Conservation (phyloP, 2,329 filamentous ascomycete species). For the Penicillium sp. region DNA sequence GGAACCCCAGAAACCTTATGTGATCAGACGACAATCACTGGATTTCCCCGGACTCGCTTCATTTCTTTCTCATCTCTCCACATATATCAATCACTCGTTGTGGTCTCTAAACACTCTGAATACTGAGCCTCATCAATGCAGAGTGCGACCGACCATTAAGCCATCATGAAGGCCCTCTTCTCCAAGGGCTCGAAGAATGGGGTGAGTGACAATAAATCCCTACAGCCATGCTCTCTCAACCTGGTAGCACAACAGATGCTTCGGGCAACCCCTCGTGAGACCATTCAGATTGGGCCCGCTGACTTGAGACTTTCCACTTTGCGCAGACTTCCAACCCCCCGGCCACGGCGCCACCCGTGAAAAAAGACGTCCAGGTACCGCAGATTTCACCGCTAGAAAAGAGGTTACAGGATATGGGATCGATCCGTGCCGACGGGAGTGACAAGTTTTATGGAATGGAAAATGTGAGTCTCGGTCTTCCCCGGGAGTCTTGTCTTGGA, state of each 20-base stretch:
- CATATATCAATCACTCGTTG: not conserved
- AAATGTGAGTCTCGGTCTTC: conserved; percentile 68
- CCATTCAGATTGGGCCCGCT: conserved; percentile 17
- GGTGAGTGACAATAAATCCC: conserved; percentile 25
- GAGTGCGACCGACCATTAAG: conserved; percentile 21
- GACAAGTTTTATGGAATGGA: conserved; percentile 99
- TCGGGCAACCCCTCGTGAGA: conserved; percentile 13
- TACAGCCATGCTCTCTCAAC: conserved; percentile 11
- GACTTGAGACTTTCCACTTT: conserved; percentile 8
- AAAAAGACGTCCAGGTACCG: conserved; percentile 59
- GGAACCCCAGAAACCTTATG: conserved; percentile 15
- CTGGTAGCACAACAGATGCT: conserved; percentile 17
- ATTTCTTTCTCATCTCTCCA: not conserved
- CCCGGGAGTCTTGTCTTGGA: not conserved
- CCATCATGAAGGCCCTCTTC: conserved; percentile 42
- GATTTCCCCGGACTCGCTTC: conserved; percentile 5
- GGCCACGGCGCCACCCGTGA: conserved; percentile 48
- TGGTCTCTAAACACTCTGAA: not conserved
- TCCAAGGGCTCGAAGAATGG: conserved; percentile 40
- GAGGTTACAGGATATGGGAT: conserved; percentile 77
- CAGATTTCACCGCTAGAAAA: conserved; percentile 62
- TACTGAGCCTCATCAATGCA: conserved; percentile 26
- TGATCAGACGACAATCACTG: conserved; percentile 1
- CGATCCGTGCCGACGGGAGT: conserved; percentile 79
- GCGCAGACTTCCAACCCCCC: conserved; percentile 49